Conservation (phyloP, 2,329 filamentous ascomycete species). For the Colletotrichum endophyticum region DNA sequence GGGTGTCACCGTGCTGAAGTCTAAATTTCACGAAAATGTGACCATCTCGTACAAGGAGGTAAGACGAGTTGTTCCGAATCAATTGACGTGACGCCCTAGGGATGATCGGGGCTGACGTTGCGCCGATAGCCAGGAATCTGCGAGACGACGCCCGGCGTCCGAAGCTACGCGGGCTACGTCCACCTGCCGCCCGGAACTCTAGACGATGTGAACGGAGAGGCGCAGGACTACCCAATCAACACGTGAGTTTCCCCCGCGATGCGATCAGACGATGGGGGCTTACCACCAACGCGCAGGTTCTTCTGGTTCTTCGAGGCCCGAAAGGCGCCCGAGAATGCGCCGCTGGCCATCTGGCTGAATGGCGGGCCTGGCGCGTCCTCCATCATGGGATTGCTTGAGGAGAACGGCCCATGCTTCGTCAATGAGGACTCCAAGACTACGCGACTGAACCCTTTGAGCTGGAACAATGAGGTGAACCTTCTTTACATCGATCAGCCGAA, state of each 20-base stretch:
- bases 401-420: constrained; percentile 50
- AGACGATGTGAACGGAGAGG: constrained; percentile 48
- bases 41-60: constrained; percentile 66
- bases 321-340: constrained; percentile 37
- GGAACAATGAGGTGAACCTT: constrained; percentile 59
- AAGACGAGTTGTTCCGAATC: constrained; percentile 25
- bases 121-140: constrained; percentile 57
- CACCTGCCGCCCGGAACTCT: constrained; percentile 49
- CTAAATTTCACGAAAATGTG: constrained; percentile 64
- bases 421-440: constrained; percentile 48
- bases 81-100: not conserved
- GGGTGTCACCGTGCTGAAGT: constrained; percentile 53
- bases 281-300: constrained; percentile 12
- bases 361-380: constrained; percentile 59
- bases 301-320: constrained; percentile 32
- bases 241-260: constrained; percentile 40
- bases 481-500: constrained; percentile 58
- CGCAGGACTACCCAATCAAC: constrained; percentile 44
- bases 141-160: constrained; percentile 63
- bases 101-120: not conserved
- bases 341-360: constrained; percentile 58
- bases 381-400: constrained; percentile 51
- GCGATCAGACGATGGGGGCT: not conserved
- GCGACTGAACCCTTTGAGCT: constrained; percentile 57
- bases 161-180: constrained; percentile 70